Evolutionary conservation across 2,329 filamentous ascomycete species (phyloP).

Genomic region (Aureobasidium vineae): DNA sequence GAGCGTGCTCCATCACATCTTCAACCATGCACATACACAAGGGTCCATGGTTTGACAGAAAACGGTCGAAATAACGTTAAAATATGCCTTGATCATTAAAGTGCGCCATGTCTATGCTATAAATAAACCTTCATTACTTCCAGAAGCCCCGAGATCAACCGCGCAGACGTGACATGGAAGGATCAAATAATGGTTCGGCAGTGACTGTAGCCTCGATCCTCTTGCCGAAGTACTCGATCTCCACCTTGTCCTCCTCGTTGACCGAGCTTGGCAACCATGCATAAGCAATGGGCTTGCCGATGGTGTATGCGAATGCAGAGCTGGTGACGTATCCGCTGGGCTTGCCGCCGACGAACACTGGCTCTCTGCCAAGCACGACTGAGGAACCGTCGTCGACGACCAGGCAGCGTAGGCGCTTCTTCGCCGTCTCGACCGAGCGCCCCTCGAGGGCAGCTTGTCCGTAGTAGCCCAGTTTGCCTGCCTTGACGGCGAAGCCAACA

Average conservation of each 20-base stretch:
- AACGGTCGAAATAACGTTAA: slow-evolving; percentile 5
- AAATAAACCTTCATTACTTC: slow-evolving; percentile 14
- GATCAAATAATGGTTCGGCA: slow-evolving; percentile 47
- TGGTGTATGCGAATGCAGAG: slow-evolving; percentile 59
- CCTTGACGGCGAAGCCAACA: slow-evolving; percentile 51
- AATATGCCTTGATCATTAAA: slow-evolving; percentile 22
- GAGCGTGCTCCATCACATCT: neutral
- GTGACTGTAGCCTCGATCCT: slow-evolving; percentile 55
- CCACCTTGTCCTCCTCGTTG: slow-evolving; percentile 51
- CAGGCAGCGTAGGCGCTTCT: slow-evolving; percentile 49
- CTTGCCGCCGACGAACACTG: slow-evolving; percentile 53
- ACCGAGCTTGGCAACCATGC: slow-evolving; percentile 55
- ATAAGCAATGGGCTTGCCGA: slow-evolving; percentile 60
- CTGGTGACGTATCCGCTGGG: slow-evolving; percentile 59
- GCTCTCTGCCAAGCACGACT: slow-evolving; percentile 61
- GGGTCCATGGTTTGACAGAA: neutral
- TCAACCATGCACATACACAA: too few species aligned
- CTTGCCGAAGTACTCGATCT: slow-evolving; percentile 62
- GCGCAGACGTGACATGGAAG: slow-evolving; percentile 24
- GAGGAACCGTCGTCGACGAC: slow-evolving; percentile 57
- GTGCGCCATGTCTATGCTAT: slow-evolving; percentile 24
- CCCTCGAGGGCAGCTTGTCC: slow-evolving; percentile 52
- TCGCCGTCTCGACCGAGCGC: slow-evolving; percentile 40
- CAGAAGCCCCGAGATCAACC: slow-evolving; percentile 7
- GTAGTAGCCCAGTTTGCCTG: slow-evolving; percentile 51